phyloP scores from a whole-genome alignment of 2,329 filamentous ascomycete genomes.

The Bipolaris bicolor region DNA sequence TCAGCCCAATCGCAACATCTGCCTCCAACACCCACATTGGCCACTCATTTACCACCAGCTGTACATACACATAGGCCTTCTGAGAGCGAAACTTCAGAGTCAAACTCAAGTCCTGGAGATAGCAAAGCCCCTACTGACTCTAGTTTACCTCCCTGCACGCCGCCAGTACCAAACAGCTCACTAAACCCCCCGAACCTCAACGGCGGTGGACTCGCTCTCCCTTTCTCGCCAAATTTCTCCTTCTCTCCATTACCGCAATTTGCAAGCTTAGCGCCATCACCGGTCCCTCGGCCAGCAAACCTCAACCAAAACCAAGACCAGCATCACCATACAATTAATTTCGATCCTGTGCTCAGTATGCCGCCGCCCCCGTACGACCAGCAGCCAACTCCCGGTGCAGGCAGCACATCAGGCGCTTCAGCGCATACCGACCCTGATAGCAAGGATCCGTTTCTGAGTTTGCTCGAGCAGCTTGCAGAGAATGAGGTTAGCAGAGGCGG shows the following conservation, averaged over 20 bases:
- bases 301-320: constrained; percentile 30
- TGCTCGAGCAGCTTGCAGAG: constrained; percentile 82
- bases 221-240: constrained; percentile 52
- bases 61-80: constrained; percentile 28
- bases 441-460: constrained; percentile 79
- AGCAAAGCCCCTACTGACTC: constrained; percentile 28
- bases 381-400: constrained; percentile 53
- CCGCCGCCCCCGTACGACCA: constrained; percentile 50
- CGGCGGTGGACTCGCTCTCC: constrained; percentile 35
- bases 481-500: constrained; percentile 74
- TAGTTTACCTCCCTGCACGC: constrained; percentile 36
- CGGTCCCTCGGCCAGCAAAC: constrained; percentile 31
- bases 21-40: constrained; percentile 41
- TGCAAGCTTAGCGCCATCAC: constrained; percentile 41
- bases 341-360: constrained; percentile 52
- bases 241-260: constrained; percentile 45
- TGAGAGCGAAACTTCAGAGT: constrained; percentile 31
- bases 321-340: constrained; percentile 25
- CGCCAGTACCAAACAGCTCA: constrained; percentile 30
- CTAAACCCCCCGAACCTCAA: constrained; percentile 27
- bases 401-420: constrained; percentile 50
- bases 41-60: constrained; percentile 31
- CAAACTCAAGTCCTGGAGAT: constrained; percentile 32
- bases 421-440: constrained; percentile 58
- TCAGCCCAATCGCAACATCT: constrained; percentile 28